These are phyloP conservation scores for Solanum chacoense DNA, from an alignment of 305 asterid species.

Conservation along the genomic window DNA sequence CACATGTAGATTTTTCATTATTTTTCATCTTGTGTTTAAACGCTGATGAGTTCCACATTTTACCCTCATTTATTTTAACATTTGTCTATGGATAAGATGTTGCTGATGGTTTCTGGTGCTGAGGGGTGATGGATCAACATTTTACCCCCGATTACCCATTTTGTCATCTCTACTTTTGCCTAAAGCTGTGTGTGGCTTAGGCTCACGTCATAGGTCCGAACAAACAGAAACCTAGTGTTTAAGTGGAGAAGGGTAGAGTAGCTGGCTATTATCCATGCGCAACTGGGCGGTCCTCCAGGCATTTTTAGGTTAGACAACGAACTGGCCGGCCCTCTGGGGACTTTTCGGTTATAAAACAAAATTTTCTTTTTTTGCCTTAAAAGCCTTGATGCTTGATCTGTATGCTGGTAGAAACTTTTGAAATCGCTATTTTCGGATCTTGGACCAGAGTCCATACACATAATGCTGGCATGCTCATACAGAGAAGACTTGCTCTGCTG, in stretches of 20 bases:
- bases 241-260: neutral
- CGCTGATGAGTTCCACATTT: neutral
- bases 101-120: neutral
- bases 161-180: neutral
- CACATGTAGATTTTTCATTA: neutral
- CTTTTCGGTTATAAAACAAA: neutral
- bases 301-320: neutral
- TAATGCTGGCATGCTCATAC: neutral
- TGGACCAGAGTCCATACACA: neutral
- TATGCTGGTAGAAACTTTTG: neutral
- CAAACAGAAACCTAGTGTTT: neutral
- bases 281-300: neutral
- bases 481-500: neutral
- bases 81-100: neutral
- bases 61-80: neutral
- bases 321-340: neutral
- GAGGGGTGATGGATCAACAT: neutral
- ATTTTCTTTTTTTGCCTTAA: neutral
- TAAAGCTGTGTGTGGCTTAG: neutral
- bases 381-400: neutral
- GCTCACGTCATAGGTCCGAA: neutral
- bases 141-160: neutral
- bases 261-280: neutral
- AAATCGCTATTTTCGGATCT: neutral
- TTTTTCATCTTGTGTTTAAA: neutral